Base-by-base conservation (phyloP, 225 moss, liverwort and hornwort species). In the Bryum argenteum region DNA sequence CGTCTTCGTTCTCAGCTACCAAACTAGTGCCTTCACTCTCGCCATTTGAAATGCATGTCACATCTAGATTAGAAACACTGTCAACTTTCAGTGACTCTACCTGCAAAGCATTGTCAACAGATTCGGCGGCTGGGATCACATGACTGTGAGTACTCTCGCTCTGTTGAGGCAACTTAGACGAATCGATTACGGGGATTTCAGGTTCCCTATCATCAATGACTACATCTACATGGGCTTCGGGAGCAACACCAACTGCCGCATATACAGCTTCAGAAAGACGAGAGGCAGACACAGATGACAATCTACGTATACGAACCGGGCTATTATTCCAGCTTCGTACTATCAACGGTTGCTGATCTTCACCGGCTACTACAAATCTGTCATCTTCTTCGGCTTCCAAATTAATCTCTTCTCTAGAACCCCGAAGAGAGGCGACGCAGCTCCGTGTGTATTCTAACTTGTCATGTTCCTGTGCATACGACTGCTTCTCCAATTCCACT, bases 401-500 rank as follows among this genome's bases (percentile, higher is more conserved):
- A 13, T 71, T 72, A 2, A 76, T 47, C 48, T 76, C 67, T 63
- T 57, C 61, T 57, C 61, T 51, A 9, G 41, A 76, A 28, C 21
- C 71, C 15, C 61, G 66, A 20, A 16, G 52, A 3, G 75, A 47
- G 20, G 55, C 56, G 67, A 63, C 67, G 41, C 71, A 71, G 67
- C 62, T 33, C 33, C 33, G 33, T 72, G 17, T 9, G 76, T 19
- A 53, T 56, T 21, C 63, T 57, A 19, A 72, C 57, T 48, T 66
- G 39, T 6, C 54, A 67, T 14, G 51, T 52, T 67, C 66, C 42
- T 55, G 62, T 67, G 56, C 55, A 67, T 56, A 56, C 67, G 33
- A 66, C 67, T 8, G 75, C 12, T 70, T 65, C 74, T 65, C 79
- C 59, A 75, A 13, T 28, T 80, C 75, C 18, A 80, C 41, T 17